Percentiles rank a stretch among this genome's conserved stretches.
phyloP scores from a whole-genome alignment of 768 basidiomycete genomes.

The Mycena vitilis region DNA sequence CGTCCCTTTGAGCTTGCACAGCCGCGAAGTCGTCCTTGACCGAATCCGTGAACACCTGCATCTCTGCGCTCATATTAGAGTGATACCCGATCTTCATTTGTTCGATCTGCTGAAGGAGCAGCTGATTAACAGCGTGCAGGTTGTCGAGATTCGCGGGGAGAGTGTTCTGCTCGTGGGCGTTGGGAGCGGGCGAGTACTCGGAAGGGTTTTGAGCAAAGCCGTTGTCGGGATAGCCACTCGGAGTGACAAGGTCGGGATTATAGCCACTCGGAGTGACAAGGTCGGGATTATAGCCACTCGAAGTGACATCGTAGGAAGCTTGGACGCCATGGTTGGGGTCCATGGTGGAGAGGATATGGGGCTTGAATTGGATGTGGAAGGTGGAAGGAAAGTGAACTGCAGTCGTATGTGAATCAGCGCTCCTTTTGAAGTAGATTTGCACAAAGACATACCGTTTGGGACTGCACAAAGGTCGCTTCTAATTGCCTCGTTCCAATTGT shows the following conservation, averaged over 20 bases:
- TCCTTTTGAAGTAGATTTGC: neutral
- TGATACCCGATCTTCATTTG: conserved; percentile 5
- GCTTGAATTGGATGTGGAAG: neutral
- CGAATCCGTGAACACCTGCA: neutral
- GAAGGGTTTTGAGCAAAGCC: neutral
- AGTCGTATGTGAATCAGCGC: neutral
- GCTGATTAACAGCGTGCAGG: neutral
- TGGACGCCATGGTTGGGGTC: neutral
- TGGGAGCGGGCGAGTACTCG: neutral
- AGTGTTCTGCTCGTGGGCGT: too few species aligned
- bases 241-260: too few species aligned
- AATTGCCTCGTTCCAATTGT: too few species aligned
- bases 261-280: conserved; percentile 1
- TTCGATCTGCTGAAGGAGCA: neutral
- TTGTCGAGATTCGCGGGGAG: neutral
- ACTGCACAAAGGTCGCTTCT: too few species aligned
- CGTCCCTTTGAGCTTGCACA: conserved; percentile 3
- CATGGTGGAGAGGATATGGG: neutral
- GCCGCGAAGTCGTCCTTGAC: conserved; percentile 1
- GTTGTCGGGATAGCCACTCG: too few species aligned
- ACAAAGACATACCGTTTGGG: conserved; percentile 1
- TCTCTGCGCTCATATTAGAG: neutral
- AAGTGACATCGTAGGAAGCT: conserved; percentile 1
- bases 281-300: conserved; percentile 9
- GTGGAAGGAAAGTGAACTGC: conserved; percentile 1